Base-by-base conservation (phyloP, 768 basidiomycete genomes). In the Agaricus blazei region DNA sequence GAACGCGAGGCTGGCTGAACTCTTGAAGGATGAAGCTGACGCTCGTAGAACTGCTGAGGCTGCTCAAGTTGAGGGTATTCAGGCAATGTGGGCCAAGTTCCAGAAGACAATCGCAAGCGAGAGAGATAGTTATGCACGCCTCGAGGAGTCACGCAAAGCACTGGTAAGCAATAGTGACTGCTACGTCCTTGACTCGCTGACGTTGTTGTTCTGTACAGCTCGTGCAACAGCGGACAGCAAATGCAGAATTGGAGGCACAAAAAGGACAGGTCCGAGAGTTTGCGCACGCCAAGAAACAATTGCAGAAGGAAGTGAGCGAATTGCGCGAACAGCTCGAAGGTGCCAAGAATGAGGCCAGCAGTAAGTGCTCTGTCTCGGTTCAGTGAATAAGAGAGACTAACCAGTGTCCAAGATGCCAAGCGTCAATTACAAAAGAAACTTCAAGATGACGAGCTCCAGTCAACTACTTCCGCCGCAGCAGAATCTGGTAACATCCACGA, bases 71-170 rank as follows among this genome's bases (percentile, higher is more conserved):
- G 81, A 82, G 60, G 82, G 83, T 26, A 74, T 85, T 26, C 82
- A 85, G 58, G 78, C 77, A 0, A 80, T 87, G 73, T 87, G 84
- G 84, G 69, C 73, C 38, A 85, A 84, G 58, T 83, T 85, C 72
- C 79, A 82, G 67, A 76, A 73, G 58, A 77, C 78, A 0, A 83
- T 85, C 37, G 57, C 73, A 0, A 75, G 78, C 47, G 85, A 88
- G 64, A 76, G 84, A 24, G 79, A 83, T 47, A 84, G 77, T 56
- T 86, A 85, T 58, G 64, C 73, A 41, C 80, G 82, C 26, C 68
- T 87, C 12, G 87, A 88, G 60, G 87, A 87, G 59, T 87, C 86
- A 14, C 75, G 82, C 45, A 85, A 83, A 63, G 85, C 87, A 51
- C 65, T 89, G 60, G 85, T 88, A 67, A 59, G 83, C 68, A 15